Percentiles rank a stretch among this genome's conserved stretches.
phyloP scores from a whole-genome alignment of 2,329 filamentous ascomycete species.

The Arthroderma sp. region DNA sequence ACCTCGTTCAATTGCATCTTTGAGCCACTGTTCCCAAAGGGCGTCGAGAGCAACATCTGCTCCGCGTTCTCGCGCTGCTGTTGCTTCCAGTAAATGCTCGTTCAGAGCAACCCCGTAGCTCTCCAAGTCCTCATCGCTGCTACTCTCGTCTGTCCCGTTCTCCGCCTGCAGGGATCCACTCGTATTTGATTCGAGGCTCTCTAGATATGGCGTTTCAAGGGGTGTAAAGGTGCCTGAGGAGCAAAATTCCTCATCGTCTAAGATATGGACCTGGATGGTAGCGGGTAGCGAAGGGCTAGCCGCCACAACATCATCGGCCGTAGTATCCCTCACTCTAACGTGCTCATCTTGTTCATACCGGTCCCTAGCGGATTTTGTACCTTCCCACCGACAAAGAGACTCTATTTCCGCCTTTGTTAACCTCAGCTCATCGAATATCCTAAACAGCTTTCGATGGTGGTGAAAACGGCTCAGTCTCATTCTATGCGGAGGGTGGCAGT shows the following conservation, averaged over 20 bases:
- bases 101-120: conserved; percentile 41
- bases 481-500: conserved; percentile 47
- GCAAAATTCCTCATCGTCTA: conserved; percentile 11
- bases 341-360: conserved; percentile 42
- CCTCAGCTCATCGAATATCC: conserved; percentile 45
- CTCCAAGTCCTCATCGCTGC: conserved; percentile 34
- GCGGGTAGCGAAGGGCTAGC: conserved; percentile 33
- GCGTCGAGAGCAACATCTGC: conserved; percentile 31
- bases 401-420: conserved; percentile 48
- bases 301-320: conserved; percentile 42
- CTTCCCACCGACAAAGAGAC: conserved; percentile 48
- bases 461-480: conserved; percentile 49
- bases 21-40: conserved; percentile 46
- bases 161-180: conserved; percentile 1
- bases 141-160: conserved; percentile 23
- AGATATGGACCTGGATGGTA: conserved; percentile 19
- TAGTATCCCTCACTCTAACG: conserved; percentile 48
- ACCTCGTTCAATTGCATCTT: conserved; percentile 42
- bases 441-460: conserved; percentile 48
- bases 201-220: background rate
- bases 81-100: conserved; percentile 39
- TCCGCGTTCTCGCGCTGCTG: conserved; percentile 39
- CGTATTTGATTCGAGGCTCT: conserved; percentile 13
- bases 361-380: conserved; percentile 35
- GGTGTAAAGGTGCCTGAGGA: background rate